Evolutionary conservation across 306 rosid genomes (phyloP).

Genomic region (Cyclanthera cordifolia): DNA sequence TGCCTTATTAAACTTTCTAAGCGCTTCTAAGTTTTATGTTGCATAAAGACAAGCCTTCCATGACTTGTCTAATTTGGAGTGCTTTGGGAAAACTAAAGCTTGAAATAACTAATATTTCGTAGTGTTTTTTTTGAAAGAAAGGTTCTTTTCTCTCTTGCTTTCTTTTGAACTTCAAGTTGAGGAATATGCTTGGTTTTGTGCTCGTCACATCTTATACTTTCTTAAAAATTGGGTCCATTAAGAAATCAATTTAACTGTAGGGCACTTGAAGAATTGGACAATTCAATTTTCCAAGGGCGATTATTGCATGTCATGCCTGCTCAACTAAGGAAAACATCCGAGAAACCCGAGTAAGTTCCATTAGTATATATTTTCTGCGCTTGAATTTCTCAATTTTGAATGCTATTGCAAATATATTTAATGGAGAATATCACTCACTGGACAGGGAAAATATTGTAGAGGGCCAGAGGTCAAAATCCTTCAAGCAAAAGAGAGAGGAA

Average conservation of each 20-base stretch:
- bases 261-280: constrained; percentile 63
- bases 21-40: not conserved
- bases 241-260: constrained; percentile 21
- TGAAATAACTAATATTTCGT: not conserved
- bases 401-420: not conserved
- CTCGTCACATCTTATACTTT: not conserved
- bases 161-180: not conserved
- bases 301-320: constrained; percentile 85
- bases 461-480: constrained; percentile 42
- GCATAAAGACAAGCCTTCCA: constrained; percentile 1
- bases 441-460: constrained; percentile 35
- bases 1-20: not conserved
- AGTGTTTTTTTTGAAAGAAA: not conserved
- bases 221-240: not conserved
- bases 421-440: constrained; percentile 15
- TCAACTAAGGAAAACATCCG: constrained; percentile 32
- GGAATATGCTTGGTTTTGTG: not conserved
- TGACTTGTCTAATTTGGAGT: not conserved
- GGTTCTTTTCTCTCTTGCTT: not conserved
- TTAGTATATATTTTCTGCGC: not conserved
- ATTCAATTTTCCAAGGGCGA: constrained; percentile 82
- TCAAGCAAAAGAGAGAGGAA: constrained; percentile 62
- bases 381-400: not conserved
- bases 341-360: constrained; percentile 46
- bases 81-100: not conserved